Evolutionary conservation across 306 rosid species (phyloP).

Genomic region (Morella rubra): DNA sequence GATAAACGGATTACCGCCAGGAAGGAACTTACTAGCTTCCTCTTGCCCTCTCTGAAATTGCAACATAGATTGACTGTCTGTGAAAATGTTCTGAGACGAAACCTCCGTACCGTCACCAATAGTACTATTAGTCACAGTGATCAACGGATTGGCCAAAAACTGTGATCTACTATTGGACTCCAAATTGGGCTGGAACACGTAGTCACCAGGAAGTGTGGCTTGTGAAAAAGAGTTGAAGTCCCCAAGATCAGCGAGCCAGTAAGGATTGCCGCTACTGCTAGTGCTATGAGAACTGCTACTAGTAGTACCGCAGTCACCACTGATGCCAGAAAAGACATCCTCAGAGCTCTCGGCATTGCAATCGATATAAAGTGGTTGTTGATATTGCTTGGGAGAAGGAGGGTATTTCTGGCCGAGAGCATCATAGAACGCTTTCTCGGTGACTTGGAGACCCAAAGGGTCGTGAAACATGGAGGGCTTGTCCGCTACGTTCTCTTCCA

Average conservation of each 20-base stretch:
- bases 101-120: not conserved
- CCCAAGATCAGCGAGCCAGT: not conserved
- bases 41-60: conserved; percentile 11
- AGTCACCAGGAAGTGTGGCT: not conserved
- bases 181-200: not conserved
- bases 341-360: conserved; percentile 28
- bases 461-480: conserved; percentile 9
- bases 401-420: conserved; percentile 8
- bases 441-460: conserved; percentile 5
- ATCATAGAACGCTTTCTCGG: conserved; percentile 12
- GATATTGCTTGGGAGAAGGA: conserved; percentile 15
- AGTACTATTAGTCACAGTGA: not conserved
- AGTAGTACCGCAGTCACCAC: conserved; percentile 18
- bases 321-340: conserved; percentile 10
- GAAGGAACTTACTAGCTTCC: conserved; percentile 14
- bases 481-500: conserved; percentile 10
- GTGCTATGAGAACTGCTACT: conserved; percentile 13
- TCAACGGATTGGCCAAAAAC: not conserved
- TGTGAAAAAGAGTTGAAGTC: not conserved
- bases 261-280: not conserved
- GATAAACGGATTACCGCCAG: not conserved
- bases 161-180: not conserved
- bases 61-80: not conserved
- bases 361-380: conserved; percentile 15
- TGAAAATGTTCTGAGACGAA: conserved; percentile 1